Base-by-base conservation (phyloP, 345 rosid genomes). In the Heritiera littoralis region DNA sequence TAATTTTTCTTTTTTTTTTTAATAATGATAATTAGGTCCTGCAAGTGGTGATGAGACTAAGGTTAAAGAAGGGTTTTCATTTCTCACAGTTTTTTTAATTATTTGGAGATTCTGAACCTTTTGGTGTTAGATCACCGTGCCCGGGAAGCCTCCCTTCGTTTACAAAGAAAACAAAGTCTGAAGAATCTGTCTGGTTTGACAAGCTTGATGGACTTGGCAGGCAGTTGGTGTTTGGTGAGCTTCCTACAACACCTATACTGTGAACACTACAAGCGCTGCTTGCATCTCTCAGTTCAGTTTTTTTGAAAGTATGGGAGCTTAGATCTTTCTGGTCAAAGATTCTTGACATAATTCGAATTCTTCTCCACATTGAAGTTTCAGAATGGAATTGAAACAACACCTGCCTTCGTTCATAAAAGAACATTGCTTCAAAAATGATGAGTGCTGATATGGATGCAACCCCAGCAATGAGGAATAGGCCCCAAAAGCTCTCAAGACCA, bases 301-400 rank as follows among this genome's bases (percentile, higher is more conserved):
- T 54, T 15, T n/a, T 84, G 71, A 83, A 86, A 49, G 79, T 75
- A 73, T 84, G 89, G 1, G 89, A 78, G 43, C 23, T 79, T 10
- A 14, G 52, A 75, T 88, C 90, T 80, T 65, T 87, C 58, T 78
- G 76, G 79, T 84, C 66, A 5, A 86, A 87, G 79, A 61, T 76
- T 83, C 76, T 74, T 7, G 78, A 43, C 74, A 87, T 56, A 20
- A 15, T n/a, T 40, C 1, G 55, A 35, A 84, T 20, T 70, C 78
- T 73, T 76, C 72, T 73, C 86, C 81, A 65, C 14, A 79, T 0
- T 5, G 90, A 79, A 59, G 14, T 23, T 9, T 59, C 35, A 9
- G 64, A 59, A 20, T 9, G 14, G 64, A 9, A 59, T 12, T 52
- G 18, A 52, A 52, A 5, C 58, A 59, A 20, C 2, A 20, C 32